Percentiles rank a stretch among this genome's conserved stretches.
Evolutionary conservation across 164 flowering plant genomes (phyloP).

Genomic region (Taxillus chinensis): DNA sequence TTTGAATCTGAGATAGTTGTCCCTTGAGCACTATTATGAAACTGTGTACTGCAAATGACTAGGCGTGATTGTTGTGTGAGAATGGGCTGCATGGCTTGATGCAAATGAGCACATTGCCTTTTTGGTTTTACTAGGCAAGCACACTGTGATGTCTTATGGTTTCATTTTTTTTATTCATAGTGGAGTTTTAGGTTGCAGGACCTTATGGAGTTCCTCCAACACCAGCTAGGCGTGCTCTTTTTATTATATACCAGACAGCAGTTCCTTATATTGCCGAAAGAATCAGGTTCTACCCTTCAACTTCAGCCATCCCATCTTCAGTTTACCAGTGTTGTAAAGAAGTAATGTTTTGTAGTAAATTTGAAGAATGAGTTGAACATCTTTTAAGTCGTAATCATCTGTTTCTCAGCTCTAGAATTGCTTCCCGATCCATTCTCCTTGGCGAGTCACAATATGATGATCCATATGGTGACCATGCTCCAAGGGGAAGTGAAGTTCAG

Average conservation of each 20-base stretch:
- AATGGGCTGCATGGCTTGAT: too few species aligned
- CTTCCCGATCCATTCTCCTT: conserved; percentile 65
- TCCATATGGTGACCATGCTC: conserved; percentile 14
- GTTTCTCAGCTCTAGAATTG: conserved; percentile 68
- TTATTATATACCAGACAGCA: conserved; percentile 81
- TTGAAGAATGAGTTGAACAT: background rate
- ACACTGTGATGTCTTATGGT: background rate
- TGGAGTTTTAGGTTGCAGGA: conserved; percentile 61
- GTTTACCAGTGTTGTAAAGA: too few species aligned
- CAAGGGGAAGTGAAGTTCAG: conserved; percentile 22
- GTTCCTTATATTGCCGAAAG: conserved; percentile 96
- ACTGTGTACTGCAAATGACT: background rate
- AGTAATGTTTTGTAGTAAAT: too few species aligned
- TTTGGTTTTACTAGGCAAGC: too few species aligned
- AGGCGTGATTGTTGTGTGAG: too few species aligned
- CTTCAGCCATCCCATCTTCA: too few species aligned
- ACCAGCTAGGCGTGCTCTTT: conserved; percentile 90
- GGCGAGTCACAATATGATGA: conserved; percentile 62
- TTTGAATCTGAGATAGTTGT: background rate
- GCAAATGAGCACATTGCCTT: too few species aligned
- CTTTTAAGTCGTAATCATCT: background rate
- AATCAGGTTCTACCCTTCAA: conserved; percentile 43
- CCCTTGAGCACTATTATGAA: background rate
- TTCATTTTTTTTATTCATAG: conserved; percentile 1
- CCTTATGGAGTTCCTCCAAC: conserved; percentile 81